Evolutionary conservation across 768 basidiomycete genomes (phyloP), one percentile per base, ranked within the genome.

Genomic region (Piloderma croceum): DNA sequence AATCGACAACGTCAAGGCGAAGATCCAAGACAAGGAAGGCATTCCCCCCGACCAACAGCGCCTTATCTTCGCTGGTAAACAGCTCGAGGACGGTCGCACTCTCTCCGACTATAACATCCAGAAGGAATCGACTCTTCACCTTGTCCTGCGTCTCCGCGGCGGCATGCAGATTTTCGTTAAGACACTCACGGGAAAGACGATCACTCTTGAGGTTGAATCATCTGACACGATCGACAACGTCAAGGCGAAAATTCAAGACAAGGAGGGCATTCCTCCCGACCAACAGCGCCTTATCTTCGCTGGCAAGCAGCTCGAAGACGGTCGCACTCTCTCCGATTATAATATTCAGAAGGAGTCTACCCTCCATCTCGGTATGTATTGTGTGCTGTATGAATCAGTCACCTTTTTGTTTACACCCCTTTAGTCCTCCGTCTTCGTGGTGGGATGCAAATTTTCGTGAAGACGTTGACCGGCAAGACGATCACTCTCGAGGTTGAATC

Each of bases 401-500:
- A 31, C 13, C 3, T 20, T 13, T 9, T 7, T 38, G 17, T 5
- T n/a, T 17, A 7, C 20, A 15, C n/a, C n/a, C n/a, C n/a, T n/a
- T n/a, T 64, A 68, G 88, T 91, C 11, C 79, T 90, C 21, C 83
- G 88, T 63, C 79, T 90, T 0, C 84, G 89, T 54, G 89, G 87
- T 49, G 88, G 89, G 5, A 90, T 91, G 89, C 88, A 91, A 52
- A 88, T 90, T 43, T 90, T 90, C 44, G 85, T 90, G 24, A 90
- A 90, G 72, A 87, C 86, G 0, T 62, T 90, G 17, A 91, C 87
- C 0, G 89, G 89, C 23, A 91, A 92, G 71, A 92, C 90, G 2
- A 94, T 94, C 53, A 93, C 90, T 1, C 60, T 93, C 13, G 91
- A 94, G 58, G 91, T 93, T 32, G 90, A 93, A 63, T 91, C 90